Evolutionary conservation across 2,329 filamentous ascomycete genomes (phyloP).

Genomic region (Pseudogymnoascus sp.): DNA sequence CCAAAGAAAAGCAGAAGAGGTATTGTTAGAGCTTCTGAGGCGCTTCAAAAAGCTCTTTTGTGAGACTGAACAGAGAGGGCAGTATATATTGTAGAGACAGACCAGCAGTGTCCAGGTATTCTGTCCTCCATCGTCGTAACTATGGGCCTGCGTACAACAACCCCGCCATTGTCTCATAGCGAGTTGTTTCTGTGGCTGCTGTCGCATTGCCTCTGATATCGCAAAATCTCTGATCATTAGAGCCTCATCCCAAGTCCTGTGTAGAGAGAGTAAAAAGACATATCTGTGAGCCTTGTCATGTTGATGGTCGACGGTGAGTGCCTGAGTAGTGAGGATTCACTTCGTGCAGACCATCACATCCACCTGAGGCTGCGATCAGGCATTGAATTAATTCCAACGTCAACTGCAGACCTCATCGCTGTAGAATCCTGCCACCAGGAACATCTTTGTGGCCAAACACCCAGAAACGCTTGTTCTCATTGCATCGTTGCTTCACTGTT

Average conservation of each 20-base stretch:
- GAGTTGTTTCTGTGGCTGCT: background rate
- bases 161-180: background rate
- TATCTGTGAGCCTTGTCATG: background rate
- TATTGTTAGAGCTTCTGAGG: background rate
- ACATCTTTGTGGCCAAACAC: slow-evolving; percentile 2
- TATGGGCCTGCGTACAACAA: background rate
- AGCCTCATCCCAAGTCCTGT: background rate
- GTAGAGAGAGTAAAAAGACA: background rate
- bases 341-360: slow-evolving; percentile 1
- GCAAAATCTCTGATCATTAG: background rate
- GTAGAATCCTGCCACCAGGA: background rate
- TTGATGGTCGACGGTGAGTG: background rate
- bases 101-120: background rate
- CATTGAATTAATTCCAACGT: slow-evolving; percentile 8
- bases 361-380: slow-evolving; percentile 7
- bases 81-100: background rate
- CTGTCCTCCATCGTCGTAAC: background rate
- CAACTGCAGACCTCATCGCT: background rate
- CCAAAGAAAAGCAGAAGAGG: background rate
- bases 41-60: background rate
- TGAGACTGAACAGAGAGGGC: background rate
- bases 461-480: background rate
- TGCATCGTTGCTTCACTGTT: background rate
- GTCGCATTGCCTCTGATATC: background rate
- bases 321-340: slow-evolving; percentile 6